Percentiles rank a stretch among this genome's conserved stretches.
These are phyloP conservation scores for Colletotrichum gigasporum DNA, from an alignment of 2,329 filamentous ascomycete species.

Conservation along the genomic window DNA sequence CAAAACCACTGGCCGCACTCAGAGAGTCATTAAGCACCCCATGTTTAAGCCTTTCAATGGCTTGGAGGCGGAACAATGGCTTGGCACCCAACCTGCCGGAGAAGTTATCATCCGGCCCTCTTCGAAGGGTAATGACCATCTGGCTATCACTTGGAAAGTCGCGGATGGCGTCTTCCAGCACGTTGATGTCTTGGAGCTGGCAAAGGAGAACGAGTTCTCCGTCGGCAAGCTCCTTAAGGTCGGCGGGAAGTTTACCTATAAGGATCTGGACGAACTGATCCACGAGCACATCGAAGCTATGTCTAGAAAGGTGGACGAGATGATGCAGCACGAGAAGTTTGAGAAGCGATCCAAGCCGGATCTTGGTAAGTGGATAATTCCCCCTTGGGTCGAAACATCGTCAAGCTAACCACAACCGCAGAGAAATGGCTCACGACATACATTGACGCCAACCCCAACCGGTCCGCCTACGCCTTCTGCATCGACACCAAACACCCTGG, in stretches of 20 bases:
- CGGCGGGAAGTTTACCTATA: constrained; percentile 89
- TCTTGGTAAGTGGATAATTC: constrained; percentile 76
- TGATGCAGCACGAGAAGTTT: constrained; percentile 94
- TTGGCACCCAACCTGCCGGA: constrained; percentile 85
- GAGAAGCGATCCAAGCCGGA: constrained; percentile 76
- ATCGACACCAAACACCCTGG: constrained; percentile 91
- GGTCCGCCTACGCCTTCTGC: constrained; percentile 95
- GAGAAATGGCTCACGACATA: constrained; percentile 97
- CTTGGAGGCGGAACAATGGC: constrained; percentile 90
- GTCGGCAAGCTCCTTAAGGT: constrained; percentile 88
- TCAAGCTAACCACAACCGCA: constrained; percentile 46
- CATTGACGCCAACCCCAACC: constrained; percentile 93
- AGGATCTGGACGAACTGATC: constrained; percentile 95
- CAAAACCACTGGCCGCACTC: constrained; percentile 82
- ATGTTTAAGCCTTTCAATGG: constrained; percentile 95
- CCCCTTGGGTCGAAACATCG: not conserved
- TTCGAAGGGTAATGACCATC: constrained; percentile 93
- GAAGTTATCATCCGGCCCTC: constrained; percentile 96
- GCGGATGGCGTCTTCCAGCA: constrained; percentile 97
- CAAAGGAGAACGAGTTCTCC: constrained; percentile 97
- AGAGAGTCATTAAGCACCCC: constrained; percentile 97
- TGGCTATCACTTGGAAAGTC: constrained; percentile 98
- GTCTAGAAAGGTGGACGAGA: constrained; percentile 96
- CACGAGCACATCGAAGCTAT: constrained; percentile 97
- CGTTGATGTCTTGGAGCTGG: constrained; percentile 94